Conservation (phyloP, 75 land plant genomes). For the Picea glauca region DNA sequence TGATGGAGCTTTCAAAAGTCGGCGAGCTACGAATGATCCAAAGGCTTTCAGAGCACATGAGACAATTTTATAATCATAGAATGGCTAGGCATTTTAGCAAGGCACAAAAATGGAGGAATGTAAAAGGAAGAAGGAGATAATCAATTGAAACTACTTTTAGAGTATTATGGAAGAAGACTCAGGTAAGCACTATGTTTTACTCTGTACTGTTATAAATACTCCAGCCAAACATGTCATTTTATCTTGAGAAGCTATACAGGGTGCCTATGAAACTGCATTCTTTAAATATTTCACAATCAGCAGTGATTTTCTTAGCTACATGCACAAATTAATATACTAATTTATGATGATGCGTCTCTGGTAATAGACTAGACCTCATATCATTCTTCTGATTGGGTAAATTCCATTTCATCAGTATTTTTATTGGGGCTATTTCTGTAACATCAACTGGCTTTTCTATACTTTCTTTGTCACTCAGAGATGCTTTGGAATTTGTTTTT, state of each 20-base stretch:
- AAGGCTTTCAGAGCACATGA: slow-evolving; percentile 54
- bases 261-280: neutral
- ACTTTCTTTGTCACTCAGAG: neutral
- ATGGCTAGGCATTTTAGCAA: slow-evolving; percentile 50
- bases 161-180: no score
- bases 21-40: slow-evolving; percentile 54
- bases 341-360: neutral
- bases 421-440: neutral
- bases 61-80: slow-evolving; percentile 50
- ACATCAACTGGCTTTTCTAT: neutral
- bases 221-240: neutral
- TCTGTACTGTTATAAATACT: neutral
- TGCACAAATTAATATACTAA: neutral
- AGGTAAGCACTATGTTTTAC: neutral
- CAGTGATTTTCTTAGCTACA: neutral
- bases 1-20: slow-evolving; percentile 40
- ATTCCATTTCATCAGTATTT: neutral
- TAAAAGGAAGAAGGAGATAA: neutral
- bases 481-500: no score
- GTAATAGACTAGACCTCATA: neutral
- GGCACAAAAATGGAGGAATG: slow-evolving; percentile 33
- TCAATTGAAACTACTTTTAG: neutral
- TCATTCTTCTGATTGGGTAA: neutral
- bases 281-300: neutral
- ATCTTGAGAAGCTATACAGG: neutral